Conservation (phyloP, 1,284 basidiomycete genomes). For the Trichosporon ovoides region DNA sequence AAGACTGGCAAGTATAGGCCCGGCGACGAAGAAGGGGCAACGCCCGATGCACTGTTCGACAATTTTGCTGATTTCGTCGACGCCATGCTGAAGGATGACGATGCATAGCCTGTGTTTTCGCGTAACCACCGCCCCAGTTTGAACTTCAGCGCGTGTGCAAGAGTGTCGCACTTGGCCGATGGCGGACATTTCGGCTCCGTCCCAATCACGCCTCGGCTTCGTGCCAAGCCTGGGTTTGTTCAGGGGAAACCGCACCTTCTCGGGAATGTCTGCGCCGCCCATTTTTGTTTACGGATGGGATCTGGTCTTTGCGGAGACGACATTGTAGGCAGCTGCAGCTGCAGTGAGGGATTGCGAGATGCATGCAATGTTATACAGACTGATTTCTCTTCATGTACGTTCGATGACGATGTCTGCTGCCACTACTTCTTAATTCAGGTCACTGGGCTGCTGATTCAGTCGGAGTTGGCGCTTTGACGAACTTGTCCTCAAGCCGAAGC, state of each 20-base stretch:
- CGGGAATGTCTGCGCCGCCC: not conserved
- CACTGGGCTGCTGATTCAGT: not conserved
- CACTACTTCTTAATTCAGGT: too few relatives aligned
- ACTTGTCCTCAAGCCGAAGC: slow-evolving; percentile 37
- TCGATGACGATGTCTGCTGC: too few relatives aligned
- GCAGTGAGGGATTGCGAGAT: not conserved
- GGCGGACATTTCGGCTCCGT: not conserved
- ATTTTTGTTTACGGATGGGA: not conserved
- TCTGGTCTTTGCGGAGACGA: too few relatives aligned
- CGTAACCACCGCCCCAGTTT: too few relatives aligned
- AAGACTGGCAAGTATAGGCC: slow-evolving; percentile 39
- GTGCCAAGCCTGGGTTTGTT: not conserved
- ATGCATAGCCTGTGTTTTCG: too few relatives aligned
- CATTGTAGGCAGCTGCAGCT: too few relatives aligned
- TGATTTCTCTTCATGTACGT: too few relatives aligned
- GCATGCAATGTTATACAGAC: slow-evolving; percentile 1
- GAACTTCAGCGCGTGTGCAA: not conserved
- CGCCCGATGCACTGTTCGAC: slow-evolving; percentile 54
- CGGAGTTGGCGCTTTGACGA: slow-evolving; percentile 4
- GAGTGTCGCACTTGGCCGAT: not conserved
- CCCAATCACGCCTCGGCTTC: not conserved
- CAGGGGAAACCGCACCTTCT: not conserved
- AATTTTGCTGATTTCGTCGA: slow-evolving; percentile 58
- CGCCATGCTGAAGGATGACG: slow-evolving; percentile 33
- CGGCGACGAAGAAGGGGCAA: slow-evolving; percentile 25